These are phyloP conservation scores for Oenanthe javanica DNA, from an alignment of 140 eudicot genomes.

Conservation along the genomic window DNA sequence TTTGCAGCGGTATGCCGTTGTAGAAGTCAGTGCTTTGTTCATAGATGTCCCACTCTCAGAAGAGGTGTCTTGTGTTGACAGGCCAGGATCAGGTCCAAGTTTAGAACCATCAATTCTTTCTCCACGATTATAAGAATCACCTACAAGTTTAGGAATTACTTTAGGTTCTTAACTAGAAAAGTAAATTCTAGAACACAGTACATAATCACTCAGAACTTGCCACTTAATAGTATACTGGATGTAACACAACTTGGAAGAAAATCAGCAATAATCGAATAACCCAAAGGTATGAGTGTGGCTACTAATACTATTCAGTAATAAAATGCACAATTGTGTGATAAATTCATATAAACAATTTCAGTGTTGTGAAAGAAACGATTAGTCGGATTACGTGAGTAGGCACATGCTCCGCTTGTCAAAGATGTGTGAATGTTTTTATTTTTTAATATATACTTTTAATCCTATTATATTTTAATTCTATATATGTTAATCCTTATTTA, in stretches of 20 bases:
- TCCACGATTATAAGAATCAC: constrained; percentile 86
- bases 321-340: not conserved
- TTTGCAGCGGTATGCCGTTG: constrained; percentile 74
- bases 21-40: constrained; percentile 25
- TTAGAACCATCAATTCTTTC: constrained; percentile 72
- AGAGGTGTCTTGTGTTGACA: constrained; percentile 45
- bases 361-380: not conserved
- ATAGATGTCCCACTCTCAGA: constrained; percentile 26
- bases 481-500: too few species aligned
- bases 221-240: not conserved
- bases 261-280: not conserved
- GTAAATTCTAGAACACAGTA: not conserved
- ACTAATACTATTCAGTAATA: not conserved
- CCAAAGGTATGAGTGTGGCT: not conserved
- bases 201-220: not conserved
- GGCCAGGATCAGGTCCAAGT: constrained; percentile 90
- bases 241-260: not conserved
- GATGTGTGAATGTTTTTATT: not conserved
- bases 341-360: not conserved
- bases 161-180: not conserved
- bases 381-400: not conserved
- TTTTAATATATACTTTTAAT: too few species aligned
- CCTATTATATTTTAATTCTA: not conserved
- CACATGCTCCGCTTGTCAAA: not conserved
- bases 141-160: constrained; percentile 23